These are phyloP conservation scores for Chrysanthemum lavandulifolium DNA, from an alignment of 129 eudicot genomes.

Conservation along the genomic window DNA sequence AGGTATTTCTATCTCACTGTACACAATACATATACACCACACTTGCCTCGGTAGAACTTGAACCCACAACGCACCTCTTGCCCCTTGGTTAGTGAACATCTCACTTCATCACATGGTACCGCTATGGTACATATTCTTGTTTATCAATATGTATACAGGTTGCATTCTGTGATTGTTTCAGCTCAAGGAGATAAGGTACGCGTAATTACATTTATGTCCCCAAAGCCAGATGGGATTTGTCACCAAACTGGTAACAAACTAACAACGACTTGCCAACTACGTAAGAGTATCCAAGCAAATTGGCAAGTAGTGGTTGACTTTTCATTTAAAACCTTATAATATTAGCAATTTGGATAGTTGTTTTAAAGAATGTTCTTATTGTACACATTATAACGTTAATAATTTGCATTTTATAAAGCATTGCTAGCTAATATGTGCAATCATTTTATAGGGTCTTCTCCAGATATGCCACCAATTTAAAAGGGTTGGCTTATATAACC, in stretches of 20 bases:
- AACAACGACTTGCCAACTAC: conserved; percentile 57
- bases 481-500: too few relatives aligned
- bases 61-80: too few relatives aligned
- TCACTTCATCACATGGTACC: too few relatives aligned
- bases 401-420: conserved; percentile 11
- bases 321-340: conserved; percentile 15
- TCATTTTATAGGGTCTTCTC: conserved; percentile 28
- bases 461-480: conserved; percentile 29
- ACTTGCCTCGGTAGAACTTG: too few relatives aligned
- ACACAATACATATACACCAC: too few relatives aligned
- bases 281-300: conserved; percentile 15
- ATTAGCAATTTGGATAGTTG: conserved; percentile 26
- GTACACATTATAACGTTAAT: background rate
- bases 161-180: background rate
- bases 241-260: background rate
- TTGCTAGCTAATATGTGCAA: conserved; percentile 39
- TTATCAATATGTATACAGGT: too few relatives aligned
- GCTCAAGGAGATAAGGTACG: background rate
- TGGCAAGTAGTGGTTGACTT: conserved; percentile 20
- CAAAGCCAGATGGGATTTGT: conserved; percentile 34
- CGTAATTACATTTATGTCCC: too few relatives aligned
- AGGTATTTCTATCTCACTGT: too few relatives aligned
- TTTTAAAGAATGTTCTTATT: conserved; percentile 21
- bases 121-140: too few relatives aligned
- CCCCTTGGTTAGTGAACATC: too few relatives aligned